Conservation (phyloP, 495 filamentous ascomycete species). For the Aspergillus ostianus region DNA sequence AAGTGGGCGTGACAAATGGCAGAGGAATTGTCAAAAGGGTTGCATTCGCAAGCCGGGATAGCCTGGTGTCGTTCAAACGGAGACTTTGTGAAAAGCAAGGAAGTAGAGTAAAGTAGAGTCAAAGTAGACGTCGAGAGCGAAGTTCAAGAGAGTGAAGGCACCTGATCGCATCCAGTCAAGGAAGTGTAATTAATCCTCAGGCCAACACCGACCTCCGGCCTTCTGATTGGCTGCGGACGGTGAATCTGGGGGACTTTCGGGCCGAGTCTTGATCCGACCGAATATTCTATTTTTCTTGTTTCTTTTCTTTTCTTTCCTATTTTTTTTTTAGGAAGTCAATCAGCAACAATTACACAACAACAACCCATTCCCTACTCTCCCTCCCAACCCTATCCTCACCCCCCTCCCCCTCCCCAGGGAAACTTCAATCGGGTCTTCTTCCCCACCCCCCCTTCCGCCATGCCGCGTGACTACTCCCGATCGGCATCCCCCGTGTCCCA, state of each 20-base stretch:
- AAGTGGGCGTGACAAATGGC: not conserved
- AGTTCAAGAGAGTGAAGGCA: not conserved
- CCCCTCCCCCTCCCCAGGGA: not conserved
- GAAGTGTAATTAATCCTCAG: slow-evolving; percentile 14
- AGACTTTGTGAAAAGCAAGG: too few species aligned
- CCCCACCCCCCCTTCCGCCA: slow-evolving; percentile 1
- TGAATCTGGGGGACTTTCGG: slow-evolving; percentile 24
- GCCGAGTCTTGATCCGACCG: slow-evolving; percentile 30
- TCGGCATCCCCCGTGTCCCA: slow-evolving; percentile 6
- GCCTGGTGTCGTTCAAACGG: too few species aligned
- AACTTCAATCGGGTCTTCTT: not conserved
- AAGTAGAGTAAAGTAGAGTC: too few species aligned
- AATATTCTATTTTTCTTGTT: slow-evolving; percentile 12
- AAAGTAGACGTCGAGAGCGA: too few species aligned
- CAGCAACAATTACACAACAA: not conserved
- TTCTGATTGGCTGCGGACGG: slow-evolving; percentile 29
- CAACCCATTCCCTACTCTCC: not conserved
- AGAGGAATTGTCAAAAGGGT: not conserved
- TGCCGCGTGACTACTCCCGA: slow-evolving; percentile 15
- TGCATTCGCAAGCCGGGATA: not conserved
- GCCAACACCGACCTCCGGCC: slow-evolving; percentile 15
- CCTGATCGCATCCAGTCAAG: not conserved
- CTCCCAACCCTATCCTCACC: slow-evolving; percentile 1
- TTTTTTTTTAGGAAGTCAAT: not conserved
- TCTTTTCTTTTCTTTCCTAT: slow-evolving; percentile 17